Evolutionary conservation across 805 yeast species (phyloP).

Genomic region (Schwanniomyces occidentalis): DNA sequence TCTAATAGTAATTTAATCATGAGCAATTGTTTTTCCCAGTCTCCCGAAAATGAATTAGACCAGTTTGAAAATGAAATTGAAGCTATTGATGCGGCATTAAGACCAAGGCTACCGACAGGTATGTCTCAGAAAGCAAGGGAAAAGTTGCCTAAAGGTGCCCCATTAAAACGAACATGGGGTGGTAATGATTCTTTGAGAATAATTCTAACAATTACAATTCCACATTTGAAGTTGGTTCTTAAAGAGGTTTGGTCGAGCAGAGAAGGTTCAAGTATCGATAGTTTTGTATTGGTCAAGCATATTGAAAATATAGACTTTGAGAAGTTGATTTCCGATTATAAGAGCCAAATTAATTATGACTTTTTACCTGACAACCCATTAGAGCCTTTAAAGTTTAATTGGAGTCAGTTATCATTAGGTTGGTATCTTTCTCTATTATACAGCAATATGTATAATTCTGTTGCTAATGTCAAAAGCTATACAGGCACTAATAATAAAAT

Average conservation of each 20-base stretch:
- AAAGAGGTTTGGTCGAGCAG: constrained; percentile 26
- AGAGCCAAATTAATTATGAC: constrained; percentile 38
- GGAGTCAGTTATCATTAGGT: constrained; percentile 66
- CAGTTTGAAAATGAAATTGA: constrained; percentile 11
- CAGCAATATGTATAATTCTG: constrained; percentile 49
- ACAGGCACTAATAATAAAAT: constrained; percentile 28
- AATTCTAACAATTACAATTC: constrained; percentile 41
- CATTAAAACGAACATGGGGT: constrained; percentile 55
- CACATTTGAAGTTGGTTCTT: constrained; percentile 29
- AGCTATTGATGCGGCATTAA: constrained; percentile 40
- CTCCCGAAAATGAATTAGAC: not conserved
- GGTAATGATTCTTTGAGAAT: constrained; percentile 51
- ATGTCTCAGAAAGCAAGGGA: constrained; percentile 59
- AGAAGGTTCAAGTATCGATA: constrained; percentile 19
- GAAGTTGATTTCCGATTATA: constrained; percentile 17
- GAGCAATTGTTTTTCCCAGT: too few relatives aligned
- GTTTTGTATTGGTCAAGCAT: constrained; percentile 34
- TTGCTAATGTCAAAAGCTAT: constrained; percentile 18
- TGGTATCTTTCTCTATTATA: constrained; percentile 75
- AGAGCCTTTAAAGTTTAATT: constrained; percentile 50
- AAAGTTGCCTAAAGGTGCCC: constrained; percentile 51
- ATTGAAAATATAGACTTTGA: constrained; percentile 41
- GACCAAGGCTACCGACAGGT: constrained; percentile 57
- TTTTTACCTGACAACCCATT: constrained; percentile 45
- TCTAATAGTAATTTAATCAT: too few relatives aligned